These are phyloP conservation scores for Penicillium maclennaniae DNA, from an alignment of 495 filamentous ascomycete genomes.

Conservation along the genomic window DNA sequence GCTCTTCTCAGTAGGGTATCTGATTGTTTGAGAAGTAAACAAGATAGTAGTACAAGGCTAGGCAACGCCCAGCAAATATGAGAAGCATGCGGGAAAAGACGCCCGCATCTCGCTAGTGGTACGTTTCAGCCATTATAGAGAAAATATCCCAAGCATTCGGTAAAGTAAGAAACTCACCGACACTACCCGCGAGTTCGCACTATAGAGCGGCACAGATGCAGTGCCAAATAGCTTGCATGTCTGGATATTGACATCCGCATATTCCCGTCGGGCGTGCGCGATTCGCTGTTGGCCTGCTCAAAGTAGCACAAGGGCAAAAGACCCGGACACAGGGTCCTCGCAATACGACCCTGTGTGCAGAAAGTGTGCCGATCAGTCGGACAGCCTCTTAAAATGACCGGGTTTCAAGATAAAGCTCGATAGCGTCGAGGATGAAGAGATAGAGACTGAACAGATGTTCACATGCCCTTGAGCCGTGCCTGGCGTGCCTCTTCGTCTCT, in stretches of 20 bases:
- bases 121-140: background rate
- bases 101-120: background rate
- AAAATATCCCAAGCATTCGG: background rate
- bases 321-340: background rate
- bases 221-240: background rate
- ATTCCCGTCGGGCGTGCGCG: slow-evolving; percentile 2
- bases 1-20: background rate
- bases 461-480: slow-evolving; percentile 55
- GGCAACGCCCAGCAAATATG: background rate
- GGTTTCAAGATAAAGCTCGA: background rate
- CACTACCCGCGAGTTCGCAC: background rate
- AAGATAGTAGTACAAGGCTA: background rate
- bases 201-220: background rate
- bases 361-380: background rate
- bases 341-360: slow-evolving; percentile 7
- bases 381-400: background rate
- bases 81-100: background rate
- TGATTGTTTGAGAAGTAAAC: background rate
- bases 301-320: slow-evolving; percentile 1
- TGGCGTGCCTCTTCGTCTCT: slow-evolving; percentile 71
- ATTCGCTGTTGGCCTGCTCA: slow-evolving; percentile 9
- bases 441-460: slow-evolving; percentile 11
- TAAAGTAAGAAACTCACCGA: background rate
- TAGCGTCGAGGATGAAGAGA: background rate
- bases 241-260: background rate